Conservation (phyloP, 2,329 filamentous ascomycete species). For the Claviceps lovelessii region DNA sequence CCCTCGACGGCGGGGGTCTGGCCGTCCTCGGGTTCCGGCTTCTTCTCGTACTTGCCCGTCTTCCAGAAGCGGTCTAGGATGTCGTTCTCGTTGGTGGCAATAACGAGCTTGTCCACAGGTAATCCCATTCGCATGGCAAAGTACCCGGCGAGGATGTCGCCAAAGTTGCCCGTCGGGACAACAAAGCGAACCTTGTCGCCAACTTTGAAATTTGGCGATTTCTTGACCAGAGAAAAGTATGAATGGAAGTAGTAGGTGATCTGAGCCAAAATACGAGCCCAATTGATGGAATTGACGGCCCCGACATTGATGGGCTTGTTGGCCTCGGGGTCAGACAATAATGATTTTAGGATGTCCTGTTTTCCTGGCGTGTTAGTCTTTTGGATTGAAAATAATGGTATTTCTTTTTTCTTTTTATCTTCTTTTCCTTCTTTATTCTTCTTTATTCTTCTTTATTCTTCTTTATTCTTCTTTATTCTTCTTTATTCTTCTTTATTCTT, state of each 20-base stretch:
- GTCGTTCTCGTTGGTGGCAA: slow-evolving; percentile 95
- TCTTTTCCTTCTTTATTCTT: no score
- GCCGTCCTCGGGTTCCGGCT: slow-evolving; percentile 36
- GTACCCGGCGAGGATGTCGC: slow-evolving; percentile 85
- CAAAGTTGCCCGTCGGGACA: slow-evolving; percentile 92
- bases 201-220: slow-evolving; percentile 44
- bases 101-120: slow-evolving; percentile 72
- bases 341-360: slow-evolving; percentile 79
- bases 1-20: slow-evolving; percentile 47
- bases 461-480: no score
- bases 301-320: slow-evolving; percentile 74
- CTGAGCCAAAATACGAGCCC: slow-evolving; percentile 85
- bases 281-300: slow-evolving; percentile 96
- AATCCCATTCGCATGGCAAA: slow-evolving; percentile 86
- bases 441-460: no score
- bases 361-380: not conserved
- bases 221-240: slow-evolving; percentile 66
- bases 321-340: slow-evolving; percentile 75
- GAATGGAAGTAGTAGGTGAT: slow-evolving; percentile 95
- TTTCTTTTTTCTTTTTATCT: no score
- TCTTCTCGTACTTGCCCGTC: slow-evolving; percentile 79
- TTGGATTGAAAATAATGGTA: no score
- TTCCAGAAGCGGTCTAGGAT: slow-evolving; percentile 94
- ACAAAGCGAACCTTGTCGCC: slow-evolving; percentile 67
- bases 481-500: slow-evolving; percentile 24